Evolutionary conservation across 352 stramenopile genomes (phyloP).

Genomic region (Globisporangium okanoganense): DNA sequence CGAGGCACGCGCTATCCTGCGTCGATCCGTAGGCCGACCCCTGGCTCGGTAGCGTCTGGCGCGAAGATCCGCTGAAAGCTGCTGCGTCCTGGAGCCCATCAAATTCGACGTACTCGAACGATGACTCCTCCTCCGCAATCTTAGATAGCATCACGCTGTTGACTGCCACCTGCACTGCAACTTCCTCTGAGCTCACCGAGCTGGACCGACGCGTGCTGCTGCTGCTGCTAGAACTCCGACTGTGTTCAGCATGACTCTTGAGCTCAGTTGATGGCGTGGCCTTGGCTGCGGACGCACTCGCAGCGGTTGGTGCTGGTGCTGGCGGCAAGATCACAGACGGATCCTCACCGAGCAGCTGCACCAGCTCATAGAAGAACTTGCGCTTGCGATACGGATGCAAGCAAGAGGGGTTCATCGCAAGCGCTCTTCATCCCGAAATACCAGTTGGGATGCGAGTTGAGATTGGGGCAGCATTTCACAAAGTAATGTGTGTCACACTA

Average conservation of each 20-base stretch:
- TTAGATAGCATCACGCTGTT: slow-evolving; percentile 2
- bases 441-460: background rate
- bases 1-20: slow-evolving; percentile 49
- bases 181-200: slow-evolving; percentile 1
- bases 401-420: slow-evolving; percentile 2
- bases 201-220: background rate
- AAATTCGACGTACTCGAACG: slow-evolving; percentile 49
- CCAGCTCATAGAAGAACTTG: slow-evolving; percentile 74
- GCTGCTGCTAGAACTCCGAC: background rate
- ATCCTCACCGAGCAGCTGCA: slow-evolving; percentile 42
- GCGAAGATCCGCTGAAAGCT: slow-evolving; percentile 8
- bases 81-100: slow-evolving; percentile 15
- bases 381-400: slow-evolving; percentile 68
- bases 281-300: background rate
- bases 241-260: background rate
- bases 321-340: slow-evolving; percentile 32
- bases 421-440: background rate
- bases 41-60: slow-evolving; percentile 26
- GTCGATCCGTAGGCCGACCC: slow-evolving; percentile 49
- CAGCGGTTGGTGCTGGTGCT: slow-evolving; percentile 7
- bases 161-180: background rate
- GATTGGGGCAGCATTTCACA: background rate
- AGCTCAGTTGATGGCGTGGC: background rate
- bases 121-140: slow-evolving; percentile 24
- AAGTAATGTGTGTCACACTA: background rate